Conservation (phyloP, 768 basidiomycete genomes). For the Tylopilus cervinicoccineus region DNA sequence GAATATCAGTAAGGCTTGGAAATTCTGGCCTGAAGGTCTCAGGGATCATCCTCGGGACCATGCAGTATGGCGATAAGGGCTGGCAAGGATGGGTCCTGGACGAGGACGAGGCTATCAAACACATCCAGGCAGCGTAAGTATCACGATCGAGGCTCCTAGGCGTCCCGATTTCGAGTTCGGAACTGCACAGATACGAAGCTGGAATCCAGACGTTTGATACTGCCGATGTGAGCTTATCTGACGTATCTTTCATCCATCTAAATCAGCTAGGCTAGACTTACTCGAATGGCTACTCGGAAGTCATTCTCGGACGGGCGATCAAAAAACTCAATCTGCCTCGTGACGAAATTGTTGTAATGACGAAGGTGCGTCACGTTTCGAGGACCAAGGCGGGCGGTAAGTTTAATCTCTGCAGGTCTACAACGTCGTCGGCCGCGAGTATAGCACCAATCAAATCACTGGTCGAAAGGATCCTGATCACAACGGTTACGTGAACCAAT, state of each 20-base stretch:
- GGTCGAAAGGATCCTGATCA: constrained; percentile 30
- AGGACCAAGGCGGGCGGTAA: background rate
- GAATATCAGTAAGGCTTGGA: constrained; percentile 38
- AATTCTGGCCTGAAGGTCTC: constrained; percentile 50
- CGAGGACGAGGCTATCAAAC: constrained; percentile 42
- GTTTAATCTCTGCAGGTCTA: constrained; percentile 31
- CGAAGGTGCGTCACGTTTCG: constrained; percentile 46
- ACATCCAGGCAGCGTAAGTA: constrained; percentile 46
- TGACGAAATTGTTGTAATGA: constrained; percentile 73
- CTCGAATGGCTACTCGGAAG: constrained; percentile 62
- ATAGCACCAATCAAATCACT: constrained; percentile 6
- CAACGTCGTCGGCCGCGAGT: constrained; percentile 34
- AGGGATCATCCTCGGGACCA: constrained; percentile 46
- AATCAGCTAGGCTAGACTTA: constrained; percentile 46
- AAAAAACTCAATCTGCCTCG: constrained; percentile 64
- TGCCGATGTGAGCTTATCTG: constrained; percentile 25
- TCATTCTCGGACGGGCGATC: constrained; percentile 69
- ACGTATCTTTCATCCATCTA: background rate
- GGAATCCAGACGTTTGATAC: constrained; percentile 37
- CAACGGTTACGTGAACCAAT: constrained; percentile 45
- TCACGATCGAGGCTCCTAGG: background rate
- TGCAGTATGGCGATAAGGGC: constrained; percentile 41
- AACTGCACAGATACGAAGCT: constrained; percentile 28
- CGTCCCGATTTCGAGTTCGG: background rate
- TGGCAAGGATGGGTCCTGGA: constrained; percentile 54